Percentiles rank a stretch among this genome's conserved stretches.
Conservation (phyloP, 2,329 filamentous ascomycete species). For the Xylariaceae sp. region DNA sequence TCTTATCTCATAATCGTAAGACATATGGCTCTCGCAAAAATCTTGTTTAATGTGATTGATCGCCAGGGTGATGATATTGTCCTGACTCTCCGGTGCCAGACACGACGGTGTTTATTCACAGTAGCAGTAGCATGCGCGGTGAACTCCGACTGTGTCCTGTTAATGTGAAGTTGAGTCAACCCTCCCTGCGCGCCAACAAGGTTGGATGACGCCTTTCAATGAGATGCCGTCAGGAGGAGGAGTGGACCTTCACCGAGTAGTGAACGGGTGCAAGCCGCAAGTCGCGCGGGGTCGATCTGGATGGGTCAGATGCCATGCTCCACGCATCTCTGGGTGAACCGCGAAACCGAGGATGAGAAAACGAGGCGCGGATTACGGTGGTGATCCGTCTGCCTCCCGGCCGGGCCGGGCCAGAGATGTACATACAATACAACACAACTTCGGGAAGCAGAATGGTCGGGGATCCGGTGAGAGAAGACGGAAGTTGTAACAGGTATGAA, state of each 20-base stretch:
- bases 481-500: no score
- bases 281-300: neutral
- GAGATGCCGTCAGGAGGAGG: neutral
- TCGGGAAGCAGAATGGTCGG: no score
- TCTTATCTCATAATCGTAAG: no score
- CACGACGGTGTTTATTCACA: no score
- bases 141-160: neutral
- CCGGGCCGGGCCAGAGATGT: no score
- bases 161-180: neutral
- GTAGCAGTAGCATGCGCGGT: neutral
- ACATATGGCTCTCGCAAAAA: no score
- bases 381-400: neutral
- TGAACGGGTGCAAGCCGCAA: neutral
- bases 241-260: neutral
- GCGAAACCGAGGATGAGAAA: neutral
- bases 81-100: no score
- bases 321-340: neutral
- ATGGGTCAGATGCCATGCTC: neutral
- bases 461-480: no score
- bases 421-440: no score
- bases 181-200: neutral
- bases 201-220: neutral
- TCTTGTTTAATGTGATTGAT: no score
- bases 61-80: no score
- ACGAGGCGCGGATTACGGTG: neutral